Evolutionary conservation across 2,329 filamentous ascomycete genomes (phyloP), one percentile per base, ranked within the genome.

Genomic region (Pestalotiopsis sp.): DNA sequence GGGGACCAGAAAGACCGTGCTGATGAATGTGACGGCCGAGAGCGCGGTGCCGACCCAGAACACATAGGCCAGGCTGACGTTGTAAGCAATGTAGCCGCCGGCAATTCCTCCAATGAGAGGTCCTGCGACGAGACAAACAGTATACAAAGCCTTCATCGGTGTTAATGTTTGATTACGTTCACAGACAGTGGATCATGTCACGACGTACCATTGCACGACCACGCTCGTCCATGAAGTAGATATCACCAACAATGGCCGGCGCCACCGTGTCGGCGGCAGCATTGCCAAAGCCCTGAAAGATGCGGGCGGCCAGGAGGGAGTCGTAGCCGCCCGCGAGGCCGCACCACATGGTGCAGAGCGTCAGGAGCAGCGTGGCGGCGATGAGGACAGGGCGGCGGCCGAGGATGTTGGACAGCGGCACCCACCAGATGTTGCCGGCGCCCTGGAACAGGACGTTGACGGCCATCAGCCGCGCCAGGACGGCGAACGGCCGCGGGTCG

Each of bases 171-270:
- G 2, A 36, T 13, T 20, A 5, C 20, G 6, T 11, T 13, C 11
- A 23, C 6, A 27, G 25, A 65, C 7, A 1, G 59, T 1, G 0
- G 11, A 12, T 59, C 7, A 52, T 14, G 7, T 39, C 11, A 12
- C 13, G 20, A 31, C 66, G 2, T 67, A 67, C 79, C 80, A 82
- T 81, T 13, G 79, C 79, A 12, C 74, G 62, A 2, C 79, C 79
- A 0, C 80, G 75, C 20, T 81, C 74, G 20, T 80, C 76, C 0
- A 81, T 69, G 5, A 80, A 80, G 20, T 77, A 81, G 25, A 81
- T 70, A 12, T 81, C 80, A 1, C 80, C 80, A 3, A 81, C 70
- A 0, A 80, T 49, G 0, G 76, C 78, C 0, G 80, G 78, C 0
- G 74, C 73, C 4, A 81, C 75, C 0, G 80, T 79, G 11, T 81